phyloP scores from a whole-genome alignment of 352 stramenopile species.

The Hyaloperonospora arabidopsidis region DNA sequence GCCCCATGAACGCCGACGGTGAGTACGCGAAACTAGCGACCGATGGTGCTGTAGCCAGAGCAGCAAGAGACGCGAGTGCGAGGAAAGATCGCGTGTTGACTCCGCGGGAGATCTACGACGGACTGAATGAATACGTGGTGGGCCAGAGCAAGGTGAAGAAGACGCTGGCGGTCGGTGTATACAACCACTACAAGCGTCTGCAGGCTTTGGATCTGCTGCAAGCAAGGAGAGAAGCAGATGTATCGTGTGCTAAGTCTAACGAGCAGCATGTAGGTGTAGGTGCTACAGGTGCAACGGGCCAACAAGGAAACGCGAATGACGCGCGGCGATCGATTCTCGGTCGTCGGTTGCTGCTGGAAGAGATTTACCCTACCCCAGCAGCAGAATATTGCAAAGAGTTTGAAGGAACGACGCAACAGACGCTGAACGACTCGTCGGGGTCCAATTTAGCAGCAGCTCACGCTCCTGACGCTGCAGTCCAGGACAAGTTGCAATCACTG shows the following conservation, averaged over 20 bases:
- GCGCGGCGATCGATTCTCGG: conserved; percentile 32
- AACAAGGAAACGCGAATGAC: conserved; percentile 33
- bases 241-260: conserved; percentile 15
- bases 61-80: conserved; percentile 11
- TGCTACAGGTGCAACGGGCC: conserved; percentile 20
- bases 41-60: conserved; percentile 32
- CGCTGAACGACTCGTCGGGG: conserved; percentile 3
- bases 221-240: conserved; percentile 37
- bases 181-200: conserved; percentile 98
- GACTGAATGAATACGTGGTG: conserved; percentile 95
- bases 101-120: conserved; percentile 90
- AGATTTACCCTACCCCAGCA: conserved; percentile 46
- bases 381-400: conserved; percentile 23
- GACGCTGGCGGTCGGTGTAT: conserved; percentile 91
- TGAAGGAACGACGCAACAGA: conserved; percentile 12
- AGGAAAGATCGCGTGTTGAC: conserved; percentile 65
- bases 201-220: conserved; percentile 53
- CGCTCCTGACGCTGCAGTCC: conserved; percentile 15
- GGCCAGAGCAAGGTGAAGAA: conserved; percentile 96
- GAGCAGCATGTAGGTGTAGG: conserved; percentile 24
- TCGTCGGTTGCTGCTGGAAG: conserved; percentile 51
- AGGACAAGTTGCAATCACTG: conserved; percentile 55
- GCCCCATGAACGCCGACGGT: conserved; percentile 59
- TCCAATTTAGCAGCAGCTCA: not conserved
- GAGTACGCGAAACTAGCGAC: conserved; percentile 69